Conservation (phyloP, 176 grass and related monocot species). For the Guadua angustifolia region DNA sequence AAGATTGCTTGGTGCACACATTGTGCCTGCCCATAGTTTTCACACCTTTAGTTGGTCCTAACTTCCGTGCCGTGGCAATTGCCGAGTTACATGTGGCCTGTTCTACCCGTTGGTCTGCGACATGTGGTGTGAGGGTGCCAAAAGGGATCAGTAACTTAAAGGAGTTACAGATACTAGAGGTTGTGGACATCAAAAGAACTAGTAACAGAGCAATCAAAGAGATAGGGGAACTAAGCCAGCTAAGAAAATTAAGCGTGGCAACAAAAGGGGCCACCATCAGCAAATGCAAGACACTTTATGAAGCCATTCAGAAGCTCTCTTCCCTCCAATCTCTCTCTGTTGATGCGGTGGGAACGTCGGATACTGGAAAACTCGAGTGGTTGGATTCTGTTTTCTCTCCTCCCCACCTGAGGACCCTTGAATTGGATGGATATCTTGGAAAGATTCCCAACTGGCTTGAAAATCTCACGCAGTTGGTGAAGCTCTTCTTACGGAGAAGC, state of each 20-base stretch:
- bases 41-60: background rate
- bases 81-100: background rate
- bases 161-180: constrained; percentile 6
- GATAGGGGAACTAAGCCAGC: background rate
- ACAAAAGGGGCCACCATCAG: background rate
- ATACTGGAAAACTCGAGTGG: background rate
- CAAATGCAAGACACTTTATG: too few relatives aligned
- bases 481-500: accelerated
- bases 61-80: background rate
- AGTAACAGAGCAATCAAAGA: too few relatives aligned
- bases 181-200: background rate
- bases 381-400: background rate
- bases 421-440: background rate
- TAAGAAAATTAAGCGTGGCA: background rate
- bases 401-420: background rate
- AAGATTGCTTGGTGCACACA: accelerated
- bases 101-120: accelerated
- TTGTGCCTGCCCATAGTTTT: background rate
- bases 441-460: background rate
- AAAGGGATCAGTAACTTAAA: too few relatives aligned
- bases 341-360: too few relatives aligned
- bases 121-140: background rate
- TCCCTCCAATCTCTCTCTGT: background rate
- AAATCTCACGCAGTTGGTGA: background rate
- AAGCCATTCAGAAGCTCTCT: constrained; percentile 7